Evolutionary conservation across 2,329 filamentous ascomycete genomes (phyloP), one percentile per base, ranked within the genome.

Genomic region (Penicillium sp.): DNA sequence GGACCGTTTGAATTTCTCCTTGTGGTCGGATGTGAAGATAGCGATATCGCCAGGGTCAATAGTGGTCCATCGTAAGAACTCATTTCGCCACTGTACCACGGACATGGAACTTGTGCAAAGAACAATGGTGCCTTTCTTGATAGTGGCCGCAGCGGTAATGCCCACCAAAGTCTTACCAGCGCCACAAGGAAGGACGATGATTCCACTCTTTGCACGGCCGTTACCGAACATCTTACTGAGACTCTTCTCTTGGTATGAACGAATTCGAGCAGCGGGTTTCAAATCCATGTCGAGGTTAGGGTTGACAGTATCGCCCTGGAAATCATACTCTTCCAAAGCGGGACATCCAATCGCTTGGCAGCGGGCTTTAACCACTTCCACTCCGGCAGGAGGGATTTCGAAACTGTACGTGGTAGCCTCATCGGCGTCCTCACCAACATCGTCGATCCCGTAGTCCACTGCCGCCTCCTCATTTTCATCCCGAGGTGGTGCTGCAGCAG

Each of bases 191-290:
- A 99, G 76, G 53, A 99, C 94, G 56, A 99, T 99, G 63, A 99
- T 95, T 54, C 94, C 94, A 73, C 92, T 97, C 78, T 96, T 94
- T 14, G 94, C 94, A 75, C 94, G 88, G 48, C 93, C 93, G 69
- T 99, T 99, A 69, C 94, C 93, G 72, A 99, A 99, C 94, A 99
- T 99, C 75, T 99, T 99, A 78, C 90, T 96, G 9, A 99, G 80
- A 62, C 92, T 96, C 77, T 97, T 96, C 74, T 99, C 94, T 72
- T 99, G 94, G 66, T 99, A 99, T 25, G 56, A 58, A 44, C 63
- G 63, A 45, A 66, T 66, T 25, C 62, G 47, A 4, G 63, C 63
- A 12, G 63, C 61, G 1, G 63, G 78, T 84, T 87, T 71, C 93
- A 87, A 70, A 97, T 97, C 68, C 93, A 99, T 99, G 54, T 97